Evolutionary conservation across 768 basidiomycete species (phyloP), one percentile per base, ranked within the genome.

Genomic region (Heimioporus sp.): DNA sequence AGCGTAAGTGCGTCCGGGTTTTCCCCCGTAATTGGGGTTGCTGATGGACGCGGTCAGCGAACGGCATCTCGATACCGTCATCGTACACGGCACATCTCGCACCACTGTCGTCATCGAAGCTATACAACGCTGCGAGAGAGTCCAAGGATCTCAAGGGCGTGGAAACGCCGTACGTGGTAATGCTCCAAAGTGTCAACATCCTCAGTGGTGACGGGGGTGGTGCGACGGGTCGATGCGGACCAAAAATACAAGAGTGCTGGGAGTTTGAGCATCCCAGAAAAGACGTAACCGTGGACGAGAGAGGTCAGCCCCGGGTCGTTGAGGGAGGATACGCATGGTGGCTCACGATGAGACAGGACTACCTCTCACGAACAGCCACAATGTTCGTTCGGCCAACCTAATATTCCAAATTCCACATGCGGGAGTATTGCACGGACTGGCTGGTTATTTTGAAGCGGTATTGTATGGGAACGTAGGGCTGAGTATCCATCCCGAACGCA

Each of bases 101-200:
- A 0, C 97, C 97, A 1, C 72, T 99, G 49, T 93, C 95, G 5
- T 97, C 95, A 2, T 89, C 93, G 3, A 98, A 95, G 67, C 77
- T 99, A 11, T 90, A 87, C 72, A 86, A 86, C 54, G 92, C 95
- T 63, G 92, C 92, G 0, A 75, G 82, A 51, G 73, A 80, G 49
- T 67, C 74, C 47, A 88, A 81, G 62, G 84, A 81, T 55, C 72
- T 81, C 32, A 91, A 90, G 67, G 80, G 83, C 21, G 67, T 89
- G 52, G 97, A 99, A 72, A 98, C 94, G 31, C 96, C 97, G 1
- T 98, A 98, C 61, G 97, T 99, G 16, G 97, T 98, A 54, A 96
- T 98, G 95, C 92, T 99, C 68, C 87, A 92, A 63, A 90, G 92
- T 10, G 89, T 92, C 55, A 95, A 93, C 57, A 79, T 94, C 52